Evolutionary conservation across 371 early-diverging fungal genomes (phyloP).

Genomic region (Aphelidium insulamus): DNA sequence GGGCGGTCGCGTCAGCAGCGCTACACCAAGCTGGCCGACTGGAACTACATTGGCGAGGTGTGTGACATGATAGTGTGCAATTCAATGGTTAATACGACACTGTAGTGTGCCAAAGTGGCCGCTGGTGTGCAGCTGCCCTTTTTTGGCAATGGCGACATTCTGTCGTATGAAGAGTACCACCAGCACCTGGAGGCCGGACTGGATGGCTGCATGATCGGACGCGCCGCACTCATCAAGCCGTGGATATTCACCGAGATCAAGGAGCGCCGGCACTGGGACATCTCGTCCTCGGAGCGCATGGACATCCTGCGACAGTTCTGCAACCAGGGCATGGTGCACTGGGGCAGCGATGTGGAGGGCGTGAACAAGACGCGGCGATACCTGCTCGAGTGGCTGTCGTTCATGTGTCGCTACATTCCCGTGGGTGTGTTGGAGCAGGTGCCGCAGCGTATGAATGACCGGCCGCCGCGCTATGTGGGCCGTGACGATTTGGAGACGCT

Average conservation of each 20-base stretch:
- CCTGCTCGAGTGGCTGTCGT: slow-evolving; percentile 83
- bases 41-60: slow-evolving; percentile 60
- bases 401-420: slow-evolving; percentile 56
- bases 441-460: slow-evolving; percentile 75
- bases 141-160: slow-evolving; percentile 76
- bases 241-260: slow-evolving; percentile 93
- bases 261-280: slow-evolving; percentile 66
- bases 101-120: too few relatives aligned
- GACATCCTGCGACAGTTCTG: slow-evolving; percentile 68
- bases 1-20: slow-evolving; percentile 82
- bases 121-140: slow-evolving; percentile 4
- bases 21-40: slow-evolving; percentile 73
- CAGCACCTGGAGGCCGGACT: slow-evolving; percentile 31
- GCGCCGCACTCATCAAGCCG: slow-evolving; percentile 80
- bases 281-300: slow-evolving; percentile 68
- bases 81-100: too few relatives aligned
- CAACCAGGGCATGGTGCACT: slow-evolving; percentile 73
- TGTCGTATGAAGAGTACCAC: slow-evolving; percentile 68
- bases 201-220: slow-evolving; percentile 79
- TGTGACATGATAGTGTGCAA: slow-evolving; percentile 10
- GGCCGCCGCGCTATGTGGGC: slow-evolving; percentile 67
- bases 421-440: slow-evolving; percentile 75
- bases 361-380: slow-evolving; percentile 65
- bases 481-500: slow-evolving; percentile 82
- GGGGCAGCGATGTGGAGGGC: slow-evolving; percentile 70